phyloP scores from a whole-genome alignment of 2,329 filamentous ascomycete species.

The Chaetomiaceae sp. region DNA sequence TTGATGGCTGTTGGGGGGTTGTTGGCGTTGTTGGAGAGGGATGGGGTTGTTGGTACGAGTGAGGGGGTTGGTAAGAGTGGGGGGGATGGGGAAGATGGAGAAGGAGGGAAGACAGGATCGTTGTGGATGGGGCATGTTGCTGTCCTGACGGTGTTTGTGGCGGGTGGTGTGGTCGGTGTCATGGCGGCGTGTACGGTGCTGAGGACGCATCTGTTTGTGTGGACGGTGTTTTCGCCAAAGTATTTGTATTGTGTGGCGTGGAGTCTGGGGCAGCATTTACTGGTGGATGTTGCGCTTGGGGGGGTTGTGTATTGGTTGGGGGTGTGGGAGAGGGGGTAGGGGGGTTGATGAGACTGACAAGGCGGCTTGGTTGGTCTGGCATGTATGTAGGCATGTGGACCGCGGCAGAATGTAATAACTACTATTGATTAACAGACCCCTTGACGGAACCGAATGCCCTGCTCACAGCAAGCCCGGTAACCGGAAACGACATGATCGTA shows the following conservation, averaged over 20 bases:
- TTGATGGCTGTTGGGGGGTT: slow-evolving; percentile 60
- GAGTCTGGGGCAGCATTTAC: slow-evolving; percentile 75
- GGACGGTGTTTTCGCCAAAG: slow-evolving; percentile 98
- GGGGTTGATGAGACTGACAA: too few species aligned
- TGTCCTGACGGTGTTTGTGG: slow-evolving; percentile 65
- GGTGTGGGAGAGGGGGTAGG: slow-evolving; percentile 16
- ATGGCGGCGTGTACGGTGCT: slow-evolving; percentile 85
- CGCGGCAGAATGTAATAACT: too few species aligned
- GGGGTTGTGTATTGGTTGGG: slow-evolving; percentile 54
- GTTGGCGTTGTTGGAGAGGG: slow-evolving; percentile 45
- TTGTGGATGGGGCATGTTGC: slow-evolving; percentile 51
- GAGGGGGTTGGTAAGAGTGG: slow-evolving; percentile 55
- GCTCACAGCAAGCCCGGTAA: too few species aligned
- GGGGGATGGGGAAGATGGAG: slow-evolving; percentile 23
- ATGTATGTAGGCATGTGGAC: too few species aligned
- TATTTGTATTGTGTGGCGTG: slow-evolving; percentile 90
- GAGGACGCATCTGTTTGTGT: slow-evolving; percentile 90
- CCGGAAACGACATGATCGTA: too few species aligned
- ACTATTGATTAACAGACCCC: too few species aligned
- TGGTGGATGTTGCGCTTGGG: slow-evolving; percentile 62
- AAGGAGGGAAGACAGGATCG: neutral
- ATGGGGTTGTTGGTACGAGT: too few species aligned
- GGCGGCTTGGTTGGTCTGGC: too few species aligned
- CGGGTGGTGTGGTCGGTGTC: slow-evolving; percentile 61
- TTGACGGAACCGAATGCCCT: too few species aligned